Evolutionary conservation across 1,139 yeast genomes (phyloP).

Genomic region (Saccharomyces hybrid): DNA sequence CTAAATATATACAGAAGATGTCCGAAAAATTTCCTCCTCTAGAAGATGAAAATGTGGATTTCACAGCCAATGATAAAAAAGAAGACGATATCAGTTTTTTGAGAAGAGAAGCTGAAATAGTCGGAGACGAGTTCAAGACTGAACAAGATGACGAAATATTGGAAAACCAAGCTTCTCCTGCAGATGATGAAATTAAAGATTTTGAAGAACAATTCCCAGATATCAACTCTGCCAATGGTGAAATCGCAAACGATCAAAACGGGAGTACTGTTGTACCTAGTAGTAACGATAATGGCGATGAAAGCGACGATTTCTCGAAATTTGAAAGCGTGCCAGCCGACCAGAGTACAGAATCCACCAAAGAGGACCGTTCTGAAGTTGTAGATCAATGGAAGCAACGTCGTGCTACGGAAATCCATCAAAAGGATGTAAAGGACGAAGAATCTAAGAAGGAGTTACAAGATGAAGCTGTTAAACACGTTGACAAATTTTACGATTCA

Average conservation of each 20-base stretch:
- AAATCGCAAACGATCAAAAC: conserved; percentile 1
- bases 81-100: conserved; percentile 54
- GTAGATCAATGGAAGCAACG: conserved; percentile 78
- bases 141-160: conserved; percentile 54
- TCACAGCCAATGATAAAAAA: conserved; percentile 27
- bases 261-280: conserved; percentile 13
- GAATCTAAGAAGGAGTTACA: conserved; percentile 62
- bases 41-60: conserved; percentile 41
- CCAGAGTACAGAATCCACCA: background rate
- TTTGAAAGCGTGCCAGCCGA: conserved; percentile 14
- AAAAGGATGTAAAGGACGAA: conserved; percentile 69
- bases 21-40: conserved; percentile 84
- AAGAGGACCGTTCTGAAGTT: conserved; percentile 45
- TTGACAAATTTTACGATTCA: conserved; percentile 90
- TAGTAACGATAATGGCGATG: conserved; percentile 22
- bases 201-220: conserved; percentile 64
- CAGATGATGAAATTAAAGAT: conserved; percentile 35
- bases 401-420: conserved; percentile 69
- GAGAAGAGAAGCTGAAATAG: conserved; percentile 73
- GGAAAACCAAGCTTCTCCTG: background rate
- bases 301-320: conserved; percentile 31
- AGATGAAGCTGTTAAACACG: conserved; percentile 72
- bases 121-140: conserved; percentile 72
- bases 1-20: conserved; percentile 37
- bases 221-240: conserved; percentile 34